Base-by-base conservation (phyloP, 2,329 filamentous ascomycete genomes). In the Fusarium virguliforme region DNA sequence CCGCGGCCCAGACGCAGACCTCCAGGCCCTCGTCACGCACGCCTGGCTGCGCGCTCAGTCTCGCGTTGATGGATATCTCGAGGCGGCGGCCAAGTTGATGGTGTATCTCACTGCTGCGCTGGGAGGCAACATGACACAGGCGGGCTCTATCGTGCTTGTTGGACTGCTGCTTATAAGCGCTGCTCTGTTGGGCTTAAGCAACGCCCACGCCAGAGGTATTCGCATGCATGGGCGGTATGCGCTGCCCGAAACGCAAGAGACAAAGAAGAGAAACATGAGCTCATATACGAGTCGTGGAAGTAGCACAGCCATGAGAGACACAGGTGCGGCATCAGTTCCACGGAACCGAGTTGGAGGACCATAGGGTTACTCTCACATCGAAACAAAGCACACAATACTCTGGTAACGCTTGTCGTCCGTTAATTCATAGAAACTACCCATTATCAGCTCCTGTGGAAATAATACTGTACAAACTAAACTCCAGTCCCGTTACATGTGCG, bases 1-100 rank as follows among this genome's bases (percentile, higher is more conserved):
- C 43, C 83, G 84, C 30, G 90, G 89, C 5, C 75, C 81, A 4
- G 81, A 85, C 8, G 82, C 86, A 34, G 89, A 91, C 74, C 81
- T 91, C 7, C 87, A 88, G 62, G 88, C 88, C 32, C 83, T 91
- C 41, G 90, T 88, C 1, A 85, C 86, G 4, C 85, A 86, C 4
- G 74, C 83, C 30, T 91, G 88, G 89, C 77, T 91, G 50, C 81
- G 84, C 10, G 80, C 84, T 40, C 84, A 86, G 76, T 88, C 85
- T 0, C 78, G 81, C 28, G 51, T 83, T 3, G 85, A 90, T 68
- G 82, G 84, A 32, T 87, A 85, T 71, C 77, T 88, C 58, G 85
- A 86, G 66, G 86, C 87, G 0, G 74, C 80, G 1, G 85, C 88
- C 9, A 90, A 88, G 69, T 71, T 91, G 51, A 80, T 88, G 62